Evolutionary conservation across 371 early-diverging fungal genomes (phyloP).

Genomic region (Caulochytrium protostelioides): DNA sequence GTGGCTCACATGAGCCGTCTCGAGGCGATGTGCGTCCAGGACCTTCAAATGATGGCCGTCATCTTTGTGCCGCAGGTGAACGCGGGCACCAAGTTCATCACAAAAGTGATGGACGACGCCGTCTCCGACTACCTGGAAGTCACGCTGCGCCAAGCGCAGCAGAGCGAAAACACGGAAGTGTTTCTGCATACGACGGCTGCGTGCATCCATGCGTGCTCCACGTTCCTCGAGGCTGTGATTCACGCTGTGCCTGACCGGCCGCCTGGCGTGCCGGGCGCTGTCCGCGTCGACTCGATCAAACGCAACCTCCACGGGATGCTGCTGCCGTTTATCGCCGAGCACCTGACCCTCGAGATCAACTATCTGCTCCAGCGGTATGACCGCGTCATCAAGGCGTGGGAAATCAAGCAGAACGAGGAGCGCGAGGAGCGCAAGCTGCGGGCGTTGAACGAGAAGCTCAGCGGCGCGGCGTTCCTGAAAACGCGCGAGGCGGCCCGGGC

Average conservation of each 20-base stretch:
- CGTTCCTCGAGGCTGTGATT: neutral
- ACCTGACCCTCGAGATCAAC: no score
- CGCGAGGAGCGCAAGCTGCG: conserved; percentile 18
- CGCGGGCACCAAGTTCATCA: conserved; percentile 20
- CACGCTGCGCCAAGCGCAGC: conserved; percentile 14
- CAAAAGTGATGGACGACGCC: conserved; percentile 44
- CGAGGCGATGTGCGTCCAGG: no score
- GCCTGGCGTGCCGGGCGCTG: neutral
- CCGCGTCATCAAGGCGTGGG: no score
- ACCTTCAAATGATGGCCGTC: no score
- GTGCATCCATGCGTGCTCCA: conserved; percentile 1
- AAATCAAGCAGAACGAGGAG: conserved; percentile 17
- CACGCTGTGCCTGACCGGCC: neutral
- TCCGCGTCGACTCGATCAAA: neutral
- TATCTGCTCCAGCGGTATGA: no score
- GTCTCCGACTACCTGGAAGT: conserved; percentile 44
- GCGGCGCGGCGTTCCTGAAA: no score
- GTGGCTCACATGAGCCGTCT: no score
- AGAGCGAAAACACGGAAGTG: conserved; percentile 14
- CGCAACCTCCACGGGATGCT: conserved; percentile 5
- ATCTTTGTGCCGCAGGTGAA: no score
- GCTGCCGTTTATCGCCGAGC: conserved; percentile 15
- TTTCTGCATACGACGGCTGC: conserved; percentile 25
- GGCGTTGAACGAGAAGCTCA: conserved; percentile 11
- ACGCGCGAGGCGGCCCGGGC: neutral